Evolutionary conservation across 768 basidiomycete species (phyloP).

Genomic region (Tylopilus sp.): DNA sequence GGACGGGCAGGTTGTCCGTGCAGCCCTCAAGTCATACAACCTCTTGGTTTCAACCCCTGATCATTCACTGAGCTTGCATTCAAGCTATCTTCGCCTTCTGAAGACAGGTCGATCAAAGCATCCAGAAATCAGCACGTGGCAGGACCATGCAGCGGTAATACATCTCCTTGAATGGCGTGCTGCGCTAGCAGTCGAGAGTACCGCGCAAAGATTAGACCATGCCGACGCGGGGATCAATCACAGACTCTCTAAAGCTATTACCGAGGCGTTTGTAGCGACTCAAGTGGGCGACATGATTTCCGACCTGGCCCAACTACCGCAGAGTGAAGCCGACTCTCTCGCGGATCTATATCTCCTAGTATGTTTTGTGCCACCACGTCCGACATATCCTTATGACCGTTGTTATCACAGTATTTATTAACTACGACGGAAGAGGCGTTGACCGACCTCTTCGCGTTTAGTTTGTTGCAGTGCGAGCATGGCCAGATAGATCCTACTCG

Average conservation of each 20-base stretch:
- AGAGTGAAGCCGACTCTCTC: constrained; percentile 19
- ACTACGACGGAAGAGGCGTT: constrained; percentile 53
- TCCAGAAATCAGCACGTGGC: constrained; percentile 32
- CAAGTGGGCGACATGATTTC: constrained; percentile 50
- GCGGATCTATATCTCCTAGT: constrained; percentile 27
- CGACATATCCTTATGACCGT: not conserved
- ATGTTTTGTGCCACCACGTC: constrained; percentile 8
- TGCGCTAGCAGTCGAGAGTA: constrained; percentile 49
- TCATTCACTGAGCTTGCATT: constrained; percentile 13
- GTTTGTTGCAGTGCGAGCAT: constrained; percentile 32
- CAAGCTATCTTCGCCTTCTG: constrained; percentile 54
- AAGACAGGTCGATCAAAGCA: constrained; percentile 12
- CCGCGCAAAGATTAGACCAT: constrained; percentile 34
- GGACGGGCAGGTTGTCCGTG: constrained; percentile 69
- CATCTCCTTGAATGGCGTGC: constrained; percentile 64
- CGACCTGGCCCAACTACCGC: constrained; percentile 21
- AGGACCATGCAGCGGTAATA: constrained; percentile 39
- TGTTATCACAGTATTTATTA: constrained; percentile 53
- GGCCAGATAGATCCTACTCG: constrained; percentile 42
- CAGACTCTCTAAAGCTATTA: constrained; percentile 58
- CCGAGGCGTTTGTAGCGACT: constrained; percentile 64
- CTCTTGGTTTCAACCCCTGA: constrained; percentile 36
- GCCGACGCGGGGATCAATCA: constrained; percentile 54
- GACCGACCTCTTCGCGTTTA: constrained; percentile 57
- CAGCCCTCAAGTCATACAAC: constrained; percentile 58